phyloP scores from a whole-genome alignment of 1,284 basidiomycete species.

The Vanrija sp. region DNA sequence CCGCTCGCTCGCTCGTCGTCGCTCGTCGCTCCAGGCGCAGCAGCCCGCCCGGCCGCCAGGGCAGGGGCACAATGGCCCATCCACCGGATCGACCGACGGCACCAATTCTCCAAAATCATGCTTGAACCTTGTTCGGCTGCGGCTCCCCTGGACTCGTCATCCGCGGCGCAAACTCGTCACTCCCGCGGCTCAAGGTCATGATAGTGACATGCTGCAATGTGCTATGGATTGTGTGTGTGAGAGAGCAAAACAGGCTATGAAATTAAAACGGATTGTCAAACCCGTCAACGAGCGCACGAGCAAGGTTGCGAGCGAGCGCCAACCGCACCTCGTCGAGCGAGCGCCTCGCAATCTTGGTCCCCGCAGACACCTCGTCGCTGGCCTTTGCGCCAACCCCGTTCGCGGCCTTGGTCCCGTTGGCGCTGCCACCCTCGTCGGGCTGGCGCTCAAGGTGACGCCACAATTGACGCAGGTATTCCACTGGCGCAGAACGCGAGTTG shows the following conservation, averaged over 20 bases:
- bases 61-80: too few species aligned
- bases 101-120: too few species aligned
- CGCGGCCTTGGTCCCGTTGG: background rate
- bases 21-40: too few species aligned
- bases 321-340: conserved; percentile 50
- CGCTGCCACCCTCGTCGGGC: background rate
- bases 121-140: too few species aligned
- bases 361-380: conserved; percentile 6
- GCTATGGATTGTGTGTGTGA: conserved; percentile 2
- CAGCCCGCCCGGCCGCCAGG: too few species aligned
- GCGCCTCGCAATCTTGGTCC: conserved; percentile 30
- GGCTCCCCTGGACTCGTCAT: too few species aligned
- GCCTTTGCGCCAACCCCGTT: conserved; percentile 1
- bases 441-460: conserved; percentile 18
- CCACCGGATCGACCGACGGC: too few species aligned
- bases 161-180: too few species aligned
- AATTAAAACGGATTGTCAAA: conserved; percentile 30
- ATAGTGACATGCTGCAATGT: background rate
- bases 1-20: too few species aligned
- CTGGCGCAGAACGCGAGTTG: conserved; percentile 35
- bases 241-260: background rate
- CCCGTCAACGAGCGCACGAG: conserved; percentile 37
- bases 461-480: conserved; percentile 39
- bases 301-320: conserved; percentile 48
- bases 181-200: background rate